Conservation (phyloP, 192 early-diverging fungal genomes). For the Coemansia nantahalensis region DNA sequence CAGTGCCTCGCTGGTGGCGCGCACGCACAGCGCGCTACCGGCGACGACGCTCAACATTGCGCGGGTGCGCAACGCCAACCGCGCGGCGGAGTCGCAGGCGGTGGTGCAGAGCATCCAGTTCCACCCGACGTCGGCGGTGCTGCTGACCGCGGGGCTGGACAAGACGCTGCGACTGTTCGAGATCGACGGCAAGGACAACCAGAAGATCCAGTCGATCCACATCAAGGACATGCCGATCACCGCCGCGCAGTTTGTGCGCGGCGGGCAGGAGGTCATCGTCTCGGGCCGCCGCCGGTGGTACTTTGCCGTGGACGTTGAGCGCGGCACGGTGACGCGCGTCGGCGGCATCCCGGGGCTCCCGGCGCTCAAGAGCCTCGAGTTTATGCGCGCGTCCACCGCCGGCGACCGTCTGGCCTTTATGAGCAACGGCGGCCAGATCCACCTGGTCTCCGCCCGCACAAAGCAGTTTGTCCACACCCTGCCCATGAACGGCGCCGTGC, state of each 20-base stretch:
- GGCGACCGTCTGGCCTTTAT: conserved; percentile 76
- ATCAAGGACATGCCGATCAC: conserved; percentile 87
- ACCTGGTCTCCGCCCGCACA: conserved; percentile 70
- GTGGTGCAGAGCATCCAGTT: conserved; percentile 72
- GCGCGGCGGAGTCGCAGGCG: conserved; percentile 43
- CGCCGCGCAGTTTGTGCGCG: conserved; percentile 69
- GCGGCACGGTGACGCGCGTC: conserved; percentile 66
- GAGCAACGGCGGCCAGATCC: conserved; percentile 79
- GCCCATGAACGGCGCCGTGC: conserved; percentile 85
- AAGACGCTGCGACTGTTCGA: conserved; percentile 84
- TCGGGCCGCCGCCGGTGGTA: conserved; percentile 78
- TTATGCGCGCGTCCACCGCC: conserved; percentile 65
- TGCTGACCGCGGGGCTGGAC: conserved; percentile 88
- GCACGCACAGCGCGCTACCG: conserved; percentile 11
- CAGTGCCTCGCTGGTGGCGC: conserved; percentile 19
- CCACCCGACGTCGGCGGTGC: conserved; percentile 85
- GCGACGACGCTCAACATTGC: conserved; percentile 21
- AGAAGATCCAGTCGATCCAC: conserved; percentile 84
- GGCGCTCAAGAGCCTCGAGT: conserved; percentile 71
- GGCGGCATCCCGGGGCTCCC: conserved; percentile 68
- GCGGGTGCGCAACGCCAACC: conserved; percentile 40
- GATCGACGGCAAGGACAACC: conserved; percentile 91
- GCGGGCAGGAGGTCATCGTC: conserved; percentile 72
- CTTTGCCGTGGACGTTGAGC: conserved; percentile 83
- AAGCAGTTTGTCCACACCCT: conserved; percentile 88